These are phyloP conservation scores for Lepiota brunneoincarnata DNA, from an alignment of 768 basidiomycete species.

Conservation along the genomic window DNA sequence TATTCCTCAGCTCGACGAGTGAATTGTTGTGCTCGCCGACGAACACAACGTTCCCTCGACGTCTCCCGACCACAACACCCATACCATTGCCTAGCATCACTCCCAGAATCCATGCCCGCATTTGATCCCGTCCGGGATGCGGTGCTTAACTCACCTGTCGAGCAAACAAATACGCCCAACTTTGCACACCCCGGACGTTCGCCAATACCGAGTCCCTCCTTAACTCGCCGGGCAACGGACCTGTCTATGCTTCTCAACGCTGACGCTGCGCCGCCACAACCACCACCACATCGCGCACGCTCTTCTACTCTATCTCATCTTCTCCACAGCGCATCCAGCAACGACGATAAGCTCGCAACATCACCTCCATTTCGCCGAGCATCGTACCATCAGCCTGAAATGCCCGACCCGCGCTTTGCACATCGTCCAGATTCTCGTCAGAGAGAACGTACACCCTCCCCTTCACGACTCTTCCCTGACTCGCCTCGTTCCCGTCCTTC, in stretches of 20 bases:
- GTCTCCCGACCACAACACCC: neutral
- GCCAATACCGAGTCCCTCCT: slow-evolving; percentile 42
- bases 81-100: neutral
- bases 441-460: slow-evolving; percentile 6
- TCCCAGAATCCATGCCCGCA: slow-evolving; percentile 50
- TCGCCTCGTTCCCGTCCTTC: slow-evolving; percentile 28
- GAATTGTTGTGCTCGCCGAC: slow-evolving; percentile 16
- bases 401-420: slow-evolving; percentile 15
- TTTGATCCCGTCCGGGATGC: slow-evolving; percentile 90
- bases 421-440: slow-evolving; percentile 6
- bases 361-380: slow-evolving; percentile 27
- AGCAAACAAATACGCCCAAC: slow-evolving; percentile 34
- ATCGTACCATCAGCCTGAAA: slow-evolving; percentile 14
- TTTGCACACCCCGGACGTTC: slow-evolving; percentile 30
- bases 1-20: slow-evolving; percentile 8
- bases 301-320: slow-evolving; percentile 47
- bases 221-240: slow-evolving; percentile 66
- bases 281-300: slow-evolving; percentile 16
- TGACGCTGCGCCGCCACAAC: slow-evolving; percentile 33
- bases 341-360: slow-evolving; percentile 30
- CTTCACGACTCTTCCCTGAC: slow-evolving; percentile 13
- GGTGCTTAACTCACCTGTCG: slow-evolving; percentile 73
- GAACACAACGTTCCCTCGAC: neutral
- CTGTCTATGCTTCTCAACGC: slow-evolving; percentile 76
- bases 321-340: slow-evolving; percentile 27